Percentiles rank a stretch among this genome's conserved stretches.
Conservation (phyloP, 2,329 filamentous ascomycete species). For the Fusarium lateritium region DNA sequence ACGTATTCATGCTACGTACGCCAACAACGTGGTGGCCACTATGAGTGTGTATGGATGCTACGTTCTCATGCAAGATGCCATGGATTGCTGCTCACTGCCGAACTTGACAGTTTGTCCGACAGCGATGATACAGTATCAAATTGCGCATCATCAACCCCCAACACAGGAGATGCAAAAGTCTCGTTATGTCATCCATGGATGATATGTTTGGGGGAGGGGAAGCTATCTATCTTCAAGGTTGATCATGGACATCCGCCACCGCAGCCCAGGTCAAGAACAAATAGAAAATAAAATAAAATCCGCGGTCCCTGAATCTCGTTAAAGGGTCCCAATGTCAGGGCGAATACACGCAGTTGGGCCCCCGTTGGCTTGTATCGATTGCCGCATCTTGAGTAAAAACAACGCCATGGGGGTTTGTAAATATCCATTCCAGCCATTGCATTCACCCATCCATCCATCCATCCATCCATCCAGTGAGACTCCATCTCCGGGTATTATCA, state of each 20-base stretch:
- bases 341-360: constrained; percentile 20
- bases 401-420: constrained; percentile 28
- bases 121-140: neutral
- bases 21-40: constrained; percentile 6
- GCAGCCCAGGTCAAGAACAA: constrained; percentile 1
- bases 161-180: constrained; percentile 1
- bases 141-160: neutral
- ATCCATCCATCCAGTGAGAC: constrained; percentile 17
- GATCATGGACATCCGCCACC: constrained; percentile 24
- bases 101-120: constrained; percentile 5
- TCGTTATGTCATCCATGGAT: constrained; percentile 18
- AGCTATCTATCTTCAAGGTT: neutral
- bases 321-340: no score
- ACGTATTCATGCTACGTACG: constrained; percentile 8
- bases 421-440: constrained; percentile 5
- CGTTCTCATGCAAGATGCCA: constrained; percentile 26
- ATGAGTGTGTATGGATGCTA: constrained; percentile 18
- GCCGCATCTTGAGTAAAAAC: constrained; percentile 32
- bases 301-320: constrained; percentile 6
- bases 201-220: neutral
- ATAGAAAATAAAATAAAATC: neutral
- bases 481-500: constrained; percentile 27
- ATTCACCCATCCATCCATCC: neutral
- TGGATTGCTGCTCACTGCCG: constrained; percentile 14
- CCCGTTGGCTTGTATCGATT: constrained; percentile 28